Percentiles rank a stretch among this genome's conserved stretches.
Conservation (phyloP, 2,329 filamentous ascomycete genomes). For the Metarhizium robertsii region DNA sequence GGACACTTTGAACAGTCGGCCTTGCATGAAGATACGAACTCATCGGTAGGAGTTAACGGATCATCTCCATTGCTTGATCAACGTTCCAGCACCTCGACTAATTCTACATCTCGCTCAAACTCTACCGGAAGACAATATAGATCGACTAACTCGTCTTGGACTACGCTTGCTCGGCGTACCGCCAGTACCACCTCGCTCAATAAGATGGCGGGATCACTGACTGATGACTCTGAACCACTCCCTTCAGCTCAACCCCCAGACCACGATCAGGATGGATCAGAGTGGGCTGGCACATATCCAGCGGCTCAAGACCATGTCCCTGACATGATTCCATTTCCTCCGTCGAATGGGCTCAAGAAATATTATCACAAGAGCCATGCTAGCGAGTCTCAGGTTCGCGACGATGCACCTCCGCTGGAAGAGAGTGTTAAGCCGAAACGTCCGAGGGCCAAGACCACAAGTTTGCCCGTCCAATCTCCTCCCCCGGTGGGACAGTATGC, state of each 20-base stretch:
- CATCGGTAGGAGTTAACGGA: slow-evolving; percentile 10
- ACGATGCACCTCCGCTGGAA: slow-evolving; percentile 20
- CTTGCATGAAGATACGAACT: slow-evolving; percentile 11
- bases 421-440: slow-evolving; percentile 23
- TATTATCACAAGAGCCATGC: slow-evolving; percentile 26
- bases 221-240: slow-evolving; percentile 22
- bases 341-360: slow-evolving; percentile 13
- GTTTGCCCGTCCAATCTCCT: slow-evolving; percentile 30
- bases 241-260: slow-evolving; percentile 17
- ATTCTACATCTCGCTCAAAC: slow-evolving; percentile 35
- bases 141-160: slow-evolving; percentile 44
- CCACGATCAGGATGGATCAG: slow-evolving; percentile 6
- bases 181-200: slow-evolving; percentile 38
- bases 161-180: slow-evolving; percentile 44
- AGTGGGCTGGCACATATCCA: slow-evolving; percentile 9
- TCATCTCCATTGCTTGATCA: slow-evolving; percentile 19
- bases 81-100: slow-evolving; percentile 46
- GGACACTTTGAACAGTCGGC: slow-evolving; percentile 6
- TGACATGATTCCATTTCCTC: slow-evolving; percentile 22
- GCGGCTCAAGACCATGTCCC: slow-evolving; percentile 22
- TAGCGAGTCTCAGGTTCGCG: slow-evolving; percentile 26
- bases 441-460: slow-evolving; percentile 36
- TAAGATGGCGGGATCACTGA: slow-evolving; percentile 22
- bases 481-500: slow-evolving; percentile 38
- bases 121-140: slow-evolving; percentile 42